Evolutionary conservation across 306 rosid species (phyloP), one percentile per base, ranked within the genome.

Genomic region (Casuarina equisetifolia): DNA sequence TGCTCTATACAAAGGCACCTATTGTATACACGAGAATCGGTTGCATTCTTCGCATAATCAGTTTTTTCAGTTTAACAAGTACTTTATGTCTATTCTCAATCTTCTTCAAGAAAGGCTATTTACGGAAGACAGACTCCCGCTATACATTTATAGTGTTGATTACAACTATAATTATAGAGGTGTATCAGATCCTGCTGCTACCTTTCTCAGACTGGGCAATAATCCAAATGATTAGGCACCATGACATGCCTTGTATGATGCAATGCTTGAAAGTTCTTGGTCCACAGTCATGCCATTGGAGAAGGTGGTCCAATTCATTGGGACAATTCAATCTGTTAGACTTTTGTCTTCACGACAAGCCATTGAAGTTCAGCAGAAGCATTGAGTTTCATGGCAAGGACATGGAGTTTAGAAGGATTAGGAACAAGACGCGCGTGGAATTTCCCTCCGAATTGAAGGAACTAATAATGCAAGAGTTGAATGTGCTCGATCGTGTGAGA

Each of bases 151-250:
- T 25, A 0, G 32, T 25, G 71, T 69, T 86, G 76, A 76, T 78
- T 17, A 89, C 91, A 79, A 78, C 90, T 79, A 57, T 89, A 13
- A 54, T 86, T 16, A 74, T 91, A 64, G 97, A 90, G 76, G 38
- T 82, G n/a, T 90, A 86, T 71, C 92, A 88, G 77, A 89, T 91
- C 52, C 62, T 74, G 16, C 87, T 84, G 19, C 48, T 85, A 19
- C 86, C 92, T 0, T 88, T 84, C 74, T 76, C 94, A 38, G 92
- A 89, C 61, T 86, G 94, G 94, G 92, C 92, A 39, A 82, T 86
- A 16, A 59, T 85, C 45, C 84, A 84, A 57, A 74, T 88, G 83
- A 79, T 86, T 69, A 86, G 80, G 80, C 86, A 84, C 80, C 73
- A 76, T 17, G 46, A 80, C 39, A 70, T 78, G 55, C 89, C 85